Percentiles rank a stretch among this genome's conserved stretches.
phyloP scores from a whole-genome alignment of 805 yeast genomes.

The Jamesozyma jinghongensis region DNA sequence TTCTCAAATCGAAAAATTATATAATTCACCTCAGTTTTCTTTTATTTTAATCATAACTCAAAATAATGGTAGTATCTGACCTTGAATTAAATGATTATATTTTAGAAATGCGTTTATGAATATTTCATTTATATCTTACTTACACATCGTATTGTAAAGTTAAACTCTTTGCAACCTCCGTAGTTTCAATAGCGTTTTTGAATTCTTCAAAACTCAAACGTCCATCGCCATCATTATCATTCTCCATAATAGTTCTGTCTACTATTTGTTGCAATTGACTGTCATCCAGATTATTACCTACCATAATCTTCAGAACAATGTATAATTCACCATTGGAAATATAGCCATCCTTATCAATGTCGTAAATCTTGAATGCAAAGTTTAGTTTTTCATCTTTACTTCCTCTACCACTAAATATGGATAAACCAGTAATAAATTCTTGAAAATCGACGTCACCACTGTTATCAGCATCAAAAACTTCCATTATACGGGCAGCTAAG shows the following conservation, averaged over 20 bases:
- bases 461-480: conserved; percentile 87
- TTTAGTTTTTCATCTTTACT: conserved; percentile 68
- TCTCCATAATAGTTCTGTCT: conserved; percentile 93
- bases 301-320: conserved; percentile 92
- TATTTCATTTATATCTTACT: background rate
- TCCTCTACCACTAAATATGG: conserved; percentile 82
- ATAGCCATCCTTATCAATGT: conserved; percentile 89
- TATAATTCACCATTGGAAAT: conserved; percentile 93
- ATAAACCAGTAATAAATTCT: conserved; percentile 80
- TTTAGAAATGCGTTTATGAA: no score
- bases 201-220: conserved; percentile 81
- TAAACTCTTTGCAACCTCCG: conserved; percentile 50
- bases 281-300: conserved; percentile 80
- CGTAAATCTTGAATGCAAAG: conserved; percentile 91
- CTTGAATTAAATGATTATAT: no score
- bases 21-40: no score
- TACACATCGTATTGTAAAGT: conserved; percentile 39
- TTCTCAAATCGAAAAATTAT: no score
- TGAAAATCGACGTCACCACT: conserved; percentile 92
- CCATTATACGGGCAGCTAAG: conserved; percentile 79
- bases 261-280: conserved; percentile 90
- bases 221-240: conserved; percentile 83
- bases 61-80: no score
- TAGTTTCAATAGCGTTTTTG: conserved; percentile 48
- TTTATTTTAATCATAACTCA: background rate